A percentile compares a stretch with the other conserved stretches of the same genome.
Evolutionary conservation across 805 yeast genomes (phyloP).

Genomic region (Schwanniomyces yamadae): DNA sequence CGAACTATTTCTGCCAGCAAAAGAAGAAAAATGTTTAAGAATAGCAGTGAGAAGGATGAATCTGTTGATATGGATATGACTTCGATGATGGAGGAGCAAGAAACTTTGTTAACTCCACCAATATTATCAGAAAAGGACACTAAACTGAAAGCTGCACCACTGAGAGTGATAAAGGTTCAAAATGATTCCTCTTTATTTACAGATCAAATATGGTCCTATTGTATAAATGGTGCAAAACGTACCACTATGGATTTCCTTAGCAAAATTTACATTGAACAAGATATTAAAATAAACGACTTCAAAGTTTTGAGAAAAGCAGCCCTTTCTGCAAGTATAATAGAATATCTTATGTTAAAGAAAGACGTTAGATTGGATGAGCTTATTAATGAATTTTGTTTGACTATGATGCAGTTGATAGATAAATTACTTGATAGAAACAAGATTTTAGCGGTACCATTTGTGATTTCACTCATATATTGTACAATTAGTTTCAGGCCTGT

Average conservation of each 20-base stretch:
- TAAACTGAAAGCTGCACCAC: conserved; percentile 1
- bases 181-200: conserved; percentile 34
- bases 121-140: conserved; percentile 9
- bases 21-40: conserved; percentile 13
- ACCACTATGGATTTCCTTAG: conserved; percentile 31
- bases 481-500: conserved; percentile 58
- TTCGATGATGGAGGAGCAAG: background rate
- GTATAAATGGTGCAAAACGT: conserved; percentile 35
- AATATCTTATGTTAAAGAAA: conserved; percentile 43
- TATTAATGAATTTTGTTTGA: conserved; percentile 36
- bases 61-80: background rate
- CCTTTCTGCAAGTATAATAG: conserved; percentile 34
- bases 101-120: background rate
- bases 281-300: conserved; percentile 16
- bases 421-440: conserved; percentile 24
- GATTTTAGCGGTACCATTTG: conserved; percentile 54
- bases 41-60: conserved; percentile 10
- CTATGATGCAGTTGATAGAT: conserved; percentile 24
- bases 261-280: conserved; percentile 28
- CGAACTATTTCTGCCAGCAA: conserved; percentile 22
- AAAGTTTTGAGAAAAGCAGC: conserved; percentile 29
- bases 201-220: conserved; percentile 35
- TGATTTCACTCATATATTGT: conserved; percentile 56
- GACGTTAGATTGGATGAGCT: conserved; percentile 51
- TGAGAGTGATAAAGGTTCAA: conserved; percentile 22